phyloP scores from a whole-genome alignment of 768 basidiomycete genomes.

The Cystofilobasidium bisporidii region DNA sequence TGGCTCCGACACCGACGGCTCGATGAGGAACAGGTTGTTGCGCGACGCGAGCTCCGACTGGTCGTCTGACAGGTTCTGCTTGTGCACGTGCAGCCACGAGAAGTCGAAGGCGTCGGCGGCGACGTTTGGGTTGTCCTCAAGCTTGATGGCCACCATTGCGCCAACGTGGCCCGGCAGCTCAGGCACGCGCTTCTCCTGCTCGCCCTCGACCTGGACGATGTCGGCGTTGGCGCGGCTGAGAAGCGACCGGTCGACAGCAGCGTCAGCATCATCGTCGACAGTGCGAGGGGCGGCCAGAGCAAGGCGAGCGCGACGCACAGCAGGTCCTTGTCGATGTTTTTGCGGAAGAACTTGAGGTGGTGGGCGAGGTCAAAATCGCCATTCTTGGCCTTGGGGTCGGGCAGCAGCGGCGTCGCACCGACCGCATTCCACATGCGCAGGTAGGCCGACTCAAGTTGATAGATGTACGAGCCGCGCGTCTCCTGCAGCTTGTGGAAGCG shows the following conservation, averaged over 20 bases:
- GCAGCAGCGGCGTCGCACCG: slow-evolving; percentile 12
- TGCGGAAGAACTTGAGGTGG: slow-evolving; percentile 28
- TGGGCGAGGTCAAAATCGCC: slow-evolving; percentile 20
- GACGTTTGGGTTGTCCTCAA: neutral
- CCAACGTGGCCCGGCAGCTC: slow-evolving; percentile 18
- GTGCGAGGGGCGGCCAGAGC: too few species aligned
- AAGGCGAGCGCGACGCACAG: slow-evolving; percentile 14
- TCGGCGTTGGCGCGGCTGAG: slow-evolving; percentile 14
- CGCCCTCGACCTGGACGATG: neutral
- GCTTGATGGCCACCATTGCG: slow-evolving; percentile 6
- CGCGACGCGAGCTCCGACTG: slow-evolving; percentile 15
- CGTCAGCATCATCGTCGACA: neutral
- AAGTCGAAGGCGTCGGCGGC: slow-evolving; percentile 2
- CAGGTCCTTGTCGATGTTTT: slow-evolving; percentile 23
- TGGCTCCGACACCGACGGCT: neutral
- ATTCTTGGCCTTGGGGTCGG: slow-evolving; percentile 9
- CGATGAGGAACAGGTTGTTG: slow-evolving; percentile 10
- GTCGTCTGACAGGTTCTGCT: slow-evolving; percentile 14
- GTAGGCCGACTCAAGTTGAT: slow-evolving; percentile 16
- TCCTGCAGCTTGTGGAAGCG: slow-evolving; percentile 22
- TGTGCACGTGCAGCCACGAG: slow-evolving; percentile 22
- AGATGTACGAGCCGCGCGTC: slow-evolving; percentile 5
- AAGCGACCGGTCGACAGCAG: neutral
- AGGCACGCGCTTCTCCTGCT: slow-evolving; percentile 9
- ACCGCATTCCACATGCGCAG: slow-evolving; percentile 19